Base-by-base conservation (phyloP, 2,329 filamentous ascomycete species). In the Cladosporium oxysporum region DNA sequence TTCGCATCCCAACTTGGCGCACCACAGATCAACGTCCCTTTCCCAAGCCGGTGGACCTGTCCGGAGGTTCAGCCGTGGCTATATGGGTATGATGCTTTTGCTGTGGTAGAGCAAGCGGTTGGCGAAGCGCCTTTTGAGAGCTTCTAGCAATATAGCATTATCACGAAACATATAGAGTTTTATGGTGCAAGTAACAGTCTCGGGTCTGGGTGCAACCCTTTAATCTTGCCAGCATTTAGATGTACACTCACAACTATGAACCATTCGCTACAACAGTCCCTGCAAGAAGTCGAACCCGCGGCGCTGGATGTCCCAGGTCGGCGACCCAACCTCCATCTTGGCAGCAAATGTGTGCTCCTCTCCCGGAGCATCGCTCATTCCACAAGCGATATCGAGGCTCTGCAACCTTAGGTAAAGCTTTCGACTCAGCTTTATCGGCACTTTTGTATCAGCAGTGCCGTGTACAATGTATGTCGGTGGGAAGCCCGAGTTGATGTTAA, bases 61-160 rank as follows among this genome's bases (percentile, higher is more conserved):
- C 85, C 85, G 0, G 78, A 83, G 35, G 82, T 86, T 0, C 86
- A 89, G 72, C 82, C 83, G 0, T 88, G 86, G 84, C 69, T 89
- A 47, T 89, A 85, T 68, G 85, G 86, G 1, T 88, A 89, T 67
- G 84, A 89, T 74, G 84, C 85, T 3, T 82, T 83, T 66, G 76
- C 77, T 21, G 85, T 87, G 70, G 85, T 83, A 14, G 68, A 66
- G 18, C 58, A 63, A 28, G 69, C 69, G 49, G 61, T 69, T 61
- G 60, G 31, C 23, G 35, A 41, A 44, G 23, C n/a, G 21, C 57
- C 28, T 50, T 50, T 53, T 29, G 50, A 31, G 28, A 53, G 23
- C 16, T 53, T n/a, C 1, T n/a, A 53, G 50, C 7, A 7, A 33
- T 53, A 5, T 1, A 53, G 28, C 14, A 53, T 29, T n/a, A 10